Conservation (phyloP, 2,329 filamentous ascomycete genomes). For the Neofusicoccum parvum region DNA sequence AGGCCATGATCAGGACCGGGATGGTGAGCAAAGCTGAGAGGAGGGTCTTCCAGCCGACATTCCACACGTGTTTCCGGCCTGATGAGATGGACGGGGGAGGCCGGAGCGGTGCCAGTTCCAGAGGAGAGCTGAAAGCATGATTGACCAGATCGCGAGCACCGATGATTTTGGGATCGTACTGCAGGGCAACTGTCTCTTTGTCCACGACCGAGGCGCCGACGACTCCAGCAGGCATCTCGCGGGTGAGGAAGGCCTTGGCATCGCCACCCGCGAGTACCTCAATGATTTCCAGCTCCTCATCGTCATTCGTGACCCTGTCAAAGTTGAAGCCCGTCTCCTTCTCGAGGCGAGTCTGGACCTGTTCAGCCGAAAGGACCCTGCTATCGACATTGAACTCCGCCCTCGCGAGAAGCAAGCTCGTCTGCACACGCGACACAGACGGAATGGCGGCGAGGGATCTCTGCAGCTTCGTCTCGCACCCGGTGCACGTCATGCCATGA, state of each 20-base stretch:
- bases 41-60: constrained; percentile 41
- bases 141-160: constrained; percentile 42
- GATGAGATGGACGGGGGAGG: constrained; percentile 17
- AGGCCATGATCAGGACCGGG: constrained; percentile 64
- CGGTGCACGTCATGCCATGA: constrained; percentile 72
- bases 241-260: constrained; percentile 41
- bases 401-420: constrained; percentile 64
- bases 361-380: constrained; percentile 31
- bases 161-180: constrained; percentile 55
- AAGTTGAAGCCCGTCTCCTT: constrained; percentile 65
- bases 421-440: constrained; percentile 59
- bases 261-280: constrained; percentile 52
- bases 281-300: constrained; percentile 48
- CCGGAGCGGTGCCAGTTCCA: constrained; percentile 45
- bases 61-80: constrained; percentile 38
- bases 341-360: constrained; percentile 55
- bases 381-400: constrained; percentile 66
- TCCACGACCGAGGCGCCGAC: constrained; percentile 17
- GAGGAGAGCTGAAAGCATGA: constrained; percentile 14
- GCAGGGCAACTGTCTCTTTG: constrained; percentile 41
- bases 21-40: constrained; percentile 42
- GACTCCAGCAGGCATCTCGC: constrained; percentile 43
- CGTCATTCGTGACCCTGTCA: constrained; percentile 47
- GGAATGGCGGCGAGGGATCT: constrained; percentile 53
- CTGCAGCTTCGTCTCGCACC: constrained; percentile 67